Evolutionary conservation across 2,329 filamentous ascomycete genomes (phyloP), one percentile per base, ranked within the genome.

Genomic region (Calonectria hongkongensis): DNA sequence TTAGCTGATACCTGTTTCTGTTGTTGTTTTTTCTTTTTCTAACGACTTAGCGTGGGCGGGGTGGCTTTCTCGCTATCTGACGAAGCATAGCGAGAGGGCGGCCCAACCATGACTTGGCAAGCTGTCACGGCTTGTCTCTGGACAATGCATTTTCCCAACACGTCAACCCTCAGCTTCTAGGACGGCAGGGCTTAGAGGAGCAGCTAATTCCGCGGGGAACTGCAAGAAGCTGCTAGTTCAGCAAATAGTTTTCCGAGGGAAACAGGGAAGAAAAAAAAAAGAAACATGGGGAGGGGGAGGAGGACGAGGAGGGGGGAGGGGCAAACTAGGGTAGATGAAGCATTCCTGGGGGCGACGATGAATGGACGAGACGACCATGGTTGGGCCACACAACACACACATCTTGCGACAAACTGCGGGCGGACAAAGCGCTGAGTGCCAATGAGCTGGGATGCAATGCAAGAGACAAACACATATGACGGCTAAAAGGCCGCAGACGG

Each of bases 401-500:
- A 25, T 30, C 39, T 47, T 63, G 58, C 58, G 41, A 63, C 58
- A 63, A 63, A 25, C 25, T 21, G 58, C 58, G 28, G 58, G 41
- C 58, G 27, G 36, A 43, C 30, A 28, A 30, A 27, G 21, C n/a
- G 21, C 4, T 15, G 58, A 41, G 12, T 43, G 41, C 58, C 25
- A 63, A 25, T 47, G 58, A 25, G 25, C 41, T 27, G 15, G 41
- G 58, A 63, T 47, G 41, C 27, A 28, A 60, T 41, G 51, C 47
- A 56, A 28, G 21, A 25, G 64, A 67, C 16, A 62, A 33, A 33
- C 16, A 41, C 33, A 41, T 21, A 45, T 63, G 58, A 27, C 39
- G 39, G 58, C 58, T 47, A 47, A 43, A 47, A 33, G 54, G 21
- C 66, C 66, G 54, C 66, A 69, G 41, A 43, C 66, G 66, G 66